Percentiles rank a stretch among this genome's conserved stretches.
Evolutionary conservation across 805 yeast species (phyloP).

Genomic region (Ogataea ramenticola): DNA sequence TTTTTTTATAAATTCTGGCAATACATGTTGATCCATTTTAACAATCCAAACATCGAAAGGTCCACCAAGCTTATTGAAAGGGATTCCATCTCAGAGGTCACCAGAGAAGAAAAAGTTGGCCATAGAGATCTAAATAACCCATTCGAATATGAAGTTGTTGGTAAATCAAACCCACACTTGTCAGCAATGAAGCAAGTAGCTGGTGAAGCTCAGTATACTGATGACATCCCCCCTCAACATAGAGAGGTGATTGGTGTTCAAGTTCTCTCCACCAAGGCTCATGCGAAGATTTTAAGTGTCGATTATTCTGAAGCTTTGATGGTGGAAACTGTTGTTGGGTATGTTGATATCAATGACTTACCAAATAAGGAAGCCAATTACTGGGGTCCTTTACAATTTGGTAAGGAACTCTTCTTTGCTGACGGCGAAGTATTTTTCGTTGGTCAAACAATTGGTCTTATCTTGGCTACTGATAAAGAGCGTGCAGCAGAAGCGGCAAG

Average conservation of each 20-base stretch:
- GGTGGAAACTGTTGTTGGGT: conserved; percentile 34
- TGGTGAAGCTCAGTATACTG: conserved; percentile 41
- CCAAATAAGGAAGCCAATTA: conserved; percentile 28
- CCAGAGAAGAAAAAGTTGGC: conserved; percentile 31
- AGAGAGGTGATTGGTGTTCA: conserved; percentile 37
- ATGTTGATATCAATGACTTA: conserved; percentile 32
- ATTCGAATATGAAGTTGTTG: conserved; percentile 29
- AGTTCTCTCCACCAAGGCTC: conserved; percentile 35
- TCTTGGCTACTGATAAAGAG: conserved; percentile 31
- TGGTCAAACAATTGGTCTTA: conserved; percentile 38
- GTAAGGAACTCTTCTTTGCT: conserved; percentile 37
- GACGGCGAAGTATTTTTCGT: conserved; percentile 32
- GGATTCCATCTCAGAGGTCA: conserved; percentile 27
- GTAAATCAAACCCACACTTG: conserved; percentile 35
- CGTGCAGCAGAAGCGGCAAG: conserved; percentile 36
- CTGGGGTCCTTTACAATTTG: conserved; percentile 37
- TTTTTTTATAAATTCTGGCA: conserved; percentile 39
- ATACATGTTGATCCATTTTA: conserved; percentile 16
- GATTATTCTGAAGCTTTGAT: conserved; percentile 31
- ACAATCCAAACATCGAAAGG: background rate
- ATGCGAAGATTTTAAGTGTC: conserved; percentile 33
- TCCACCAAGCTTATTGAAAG: conserved; percentile 17
- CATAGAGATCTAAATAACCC: conserved; percentile 32
- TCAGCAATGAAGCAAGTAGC: conserved; percentile 38
- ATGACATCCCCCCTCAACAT: conserved; percentile 35